phyloP scores from a whole-genome alignment of 106 monocot species.

The Acorus gramineus region DNA sequence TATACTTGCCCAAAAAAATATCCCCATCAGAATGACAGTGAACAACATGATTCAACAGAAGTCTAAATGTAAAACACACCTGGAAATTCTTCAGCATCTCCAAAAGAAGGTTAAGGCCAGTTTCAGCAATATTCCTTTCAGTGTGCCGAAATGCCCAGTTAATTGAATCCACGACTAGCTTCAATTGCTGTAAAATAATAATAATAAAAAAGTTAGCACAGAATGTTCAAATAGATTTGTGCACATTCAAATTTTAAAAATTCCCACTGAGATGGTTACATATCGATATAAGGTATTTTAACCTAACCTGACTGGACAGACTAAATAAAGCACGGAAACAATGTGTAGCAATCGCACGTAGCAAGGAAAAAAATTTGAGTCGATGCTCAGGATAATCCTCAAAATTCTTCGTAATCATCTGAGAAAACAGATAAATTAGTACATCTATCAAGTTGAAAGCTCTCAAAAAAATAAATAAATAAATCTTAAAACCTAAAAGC shows the following conservation, averaged over 20 bases:
- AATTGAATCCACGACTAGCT: slow-evolving; percentile 92
- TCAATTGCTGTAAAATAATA: slow-evolving; percentile 61
- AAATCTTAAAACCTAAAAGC: background rate
- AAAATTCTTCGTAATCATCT: slow-evolving; percentile 99
- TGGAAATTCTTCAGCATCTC: slow-evolving; percentile 93
- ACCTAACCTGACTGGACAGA: slow-evolving; percentile 79
- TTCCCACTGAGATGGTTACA: background rate
- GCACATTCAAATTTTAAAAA: no score
- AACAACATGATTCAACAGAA: no score
- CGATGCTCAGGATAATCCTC: slow-evolving; percentile 99
- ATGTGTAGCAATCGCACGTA: slow-evolving; percentile 87
- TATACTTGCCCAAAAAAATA: no score
- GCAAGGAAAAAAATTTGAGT: slow-evolving; percentile 85
- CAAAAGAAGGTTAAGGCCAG: slow-evolving; percentile 83
- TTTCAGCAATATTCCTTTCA: slow-evolving; percentile 98
- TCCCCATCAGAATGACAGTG: no score
- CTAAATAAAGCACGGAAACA: slow-evolving; percentile 86
- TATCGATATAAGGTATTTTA: background rate
- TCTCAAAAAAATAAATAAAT: no score
- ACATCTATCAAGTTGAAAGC: no score
- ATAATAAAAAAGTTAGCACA: background rate
- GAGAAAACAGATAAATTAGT: background rate
- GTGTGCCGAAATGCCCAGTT: slow-evolving; percentile 98
- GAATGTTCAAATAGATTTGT: background rate
- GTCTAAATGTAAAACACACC: slow-evolving; percentile 22